Evolutionary conservation across 1,139 yeast genomes (phyloP).

Genomic region (Kluyveromyces marxianus): DNA sequence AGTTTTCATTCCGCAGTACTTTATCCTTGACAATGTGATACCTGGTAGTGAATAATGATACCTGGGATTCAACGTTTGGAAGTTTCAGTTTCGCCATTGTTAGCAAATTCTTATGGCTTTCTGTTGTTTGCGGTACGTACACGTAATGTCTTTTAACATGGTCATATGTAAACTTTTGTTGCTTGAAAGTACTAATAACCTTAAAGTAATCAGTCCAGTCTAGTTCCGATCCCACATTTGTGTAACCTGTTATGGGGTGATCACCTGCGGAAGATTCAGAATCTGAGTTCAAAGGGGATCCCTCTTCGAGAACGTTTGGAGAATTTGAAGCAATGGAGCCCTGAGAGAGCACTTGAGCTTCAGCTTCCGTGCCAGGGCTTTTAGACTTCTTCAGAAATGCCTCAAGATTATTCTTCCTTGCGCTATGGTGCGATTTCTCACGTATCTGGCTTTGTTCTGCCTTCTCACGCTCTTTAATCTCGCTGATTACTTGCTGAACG

Average conservation of each 20-base stretch:
- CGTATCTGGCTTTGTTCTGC: constrained; percentile 9
- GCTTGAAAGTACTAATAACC: constrained; percentile 56
- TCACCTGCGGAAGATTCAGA: constrained; percentile 2
- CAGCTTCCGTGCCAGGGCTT: not conserved
- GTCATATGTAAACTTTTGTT: constrained; percentile 63
- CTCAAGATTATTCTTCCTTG: constrained; percentile 3
- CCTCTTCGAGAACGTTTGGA: not conserved
- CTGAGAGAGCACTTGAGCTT: not conserved
- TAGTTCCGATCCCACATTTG: constrained; percentile 18
- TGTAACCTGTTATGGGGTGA: not conserved
- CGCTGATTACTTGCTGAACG: constrained; percentile 55
- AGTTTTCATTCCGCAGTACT: constrained; percentile 65
- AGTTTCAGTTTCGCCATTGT: constrained; percentile 16
- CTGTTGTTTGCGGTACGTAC: constrained; percentile 18
- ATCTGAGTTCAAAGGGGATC: constrained; percentile 4
- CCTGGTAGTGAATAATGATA: constrained; percentile 40
- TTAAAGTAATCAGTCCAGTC: constrained; percentile 71
- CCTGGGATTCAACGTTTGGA: constrained; percentile 29
- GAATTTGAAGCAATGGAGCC: not conserved
- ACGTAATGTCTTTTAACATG: constrained; percentile 58
- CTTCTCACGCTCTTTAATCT: constrained; percentile 33
- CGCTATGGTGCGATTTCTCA: not conserved
- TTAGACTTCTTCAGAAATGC: constrained; percentile 3
- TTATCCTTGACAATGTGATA: constrained; percentile 61
- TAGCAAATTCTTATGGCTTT: constrained; percentile 1